Evolutionary conservation across 2,329 filamentous ascomycete genomes (phyloP), one percentile per base, ranked within the genome.

Genomic region (Colletotrichum ledebouriae): DNA sequence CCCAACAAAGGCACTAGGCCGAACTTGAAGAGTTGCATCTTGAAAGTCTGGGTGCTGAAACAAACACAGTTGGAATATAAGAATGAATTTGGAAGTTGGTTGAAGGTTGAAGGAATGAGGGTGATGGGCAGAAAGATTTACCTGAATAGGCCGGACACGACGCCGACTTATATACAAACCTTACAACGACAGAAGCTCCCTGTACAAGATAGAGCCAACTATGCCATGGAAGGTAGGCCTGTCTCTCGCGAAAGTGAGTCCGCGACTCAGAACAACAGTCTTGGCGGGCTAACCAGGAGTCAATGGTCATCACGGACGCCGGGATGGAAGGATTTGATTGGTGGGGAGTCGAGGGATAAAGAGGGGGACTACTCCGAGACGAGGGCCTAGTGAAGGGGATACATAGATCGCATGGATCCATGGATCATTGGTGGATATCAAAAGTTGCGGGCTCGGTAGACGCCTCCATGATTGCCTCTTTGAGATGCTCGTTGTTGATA

Each of bases 1-100:
- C 72, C 68, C 55, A 75, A 63, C 34, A 76, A 62, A 62, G 72
- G 73, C 22, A 73, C 65, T 49, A 77, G 72, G 39, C 63, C 63
- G 50, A 71, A 69, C 17, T 55, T 69, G 37, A 67, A 55, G 25
- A 67, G 67, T 6, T 69, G 69, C 61, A 67, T 67, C 4, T 41
- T 69, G 25, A 42, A 55, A 22, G 33, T 11, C 33, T 33, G 33
- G n/a, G 58, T 49, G 33, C 29, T 1, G 20, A 57, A 7, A 29
- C 29, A 7, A 29, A 29, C 42, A 52, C 58, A 29, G 4, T 25
- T 50, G 22, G n/a, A 15, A 55, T n/a, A 6, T 44, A 52, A 29
- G 59, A 67, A 62, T 44, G 59, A 62, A 63, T 52, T 34, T n/a
- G 42, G 50, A 37, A 57, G 50, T 63, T 52, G 50, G 63, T 63